A percentile compares a stretch with the other conserved stretches of the same genome.
phyloP scores from a whole-genome alignment of 2,329 filamentous ascomycete genomes.

The Trichoderma semiorbis region DNA sequence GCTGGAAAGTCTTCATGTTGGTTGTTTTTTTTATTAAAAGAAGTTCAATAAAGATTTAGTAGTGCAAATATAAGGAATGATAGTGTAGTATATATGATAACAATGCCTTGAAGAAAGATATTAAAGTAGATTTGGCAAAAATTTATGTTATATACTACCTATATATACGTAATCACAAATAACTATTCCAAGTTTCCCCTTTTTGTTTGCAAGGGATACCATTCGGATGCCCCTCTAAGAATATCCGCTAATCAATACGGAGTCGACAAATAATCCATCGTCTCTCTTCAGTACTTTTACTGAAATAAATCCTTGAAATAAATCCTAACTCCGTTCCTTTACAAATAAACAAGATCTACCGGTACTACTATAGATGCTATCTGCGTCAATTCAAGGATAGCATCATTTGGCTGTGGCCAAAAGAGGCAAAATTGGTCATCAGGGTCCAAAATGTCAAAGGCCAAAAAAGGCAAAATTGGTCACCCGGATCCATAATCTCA shows the following conservation, averaged over 20 bases:
- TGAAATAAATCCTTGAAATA: not conserved
- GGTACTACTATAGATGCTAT: not conserved
- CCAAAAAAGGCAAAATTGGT: too few relatives aligned
- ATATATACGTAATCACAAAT: not conserved
- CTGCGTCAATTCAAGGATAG: not conserved
- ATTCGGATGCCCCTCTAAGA: not conserved
- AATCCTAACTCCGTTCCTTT: not conserved
- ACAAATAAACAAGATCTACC: not conserved
- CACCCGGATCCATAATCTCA: too few relatives aligned
- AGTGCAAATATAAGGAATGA: too few relatives aligned
- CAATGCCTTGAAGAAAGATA: not conserved
- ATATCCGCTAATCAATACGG: not conserved
- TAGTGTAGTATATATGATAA: not conserved
- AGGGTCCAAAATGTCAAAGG: too few relatives aligned
- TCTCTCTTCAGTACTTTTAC: not conserved
- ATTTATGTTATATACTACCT: not conserved
- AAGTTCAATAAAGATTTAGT: too few relatives aligned
- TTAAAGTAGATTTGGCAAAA: not conserved
- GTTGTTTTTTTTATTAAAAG: too few relatives aligned
- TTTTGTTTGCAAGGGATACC: not conserved
- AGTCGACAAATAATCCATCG: not conserved
- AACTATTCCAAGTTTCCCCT: not conserved
- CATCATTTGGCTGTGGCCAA: not conserved
- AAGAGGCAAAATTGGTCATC: not conserved
- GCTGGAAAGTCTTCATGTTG: not conserved